Evolutionary conservation across 2,329 filamentous ascomycete species (phyloP).

Genomic region (Paraphaeosphaeria sporulosa): DNA sequence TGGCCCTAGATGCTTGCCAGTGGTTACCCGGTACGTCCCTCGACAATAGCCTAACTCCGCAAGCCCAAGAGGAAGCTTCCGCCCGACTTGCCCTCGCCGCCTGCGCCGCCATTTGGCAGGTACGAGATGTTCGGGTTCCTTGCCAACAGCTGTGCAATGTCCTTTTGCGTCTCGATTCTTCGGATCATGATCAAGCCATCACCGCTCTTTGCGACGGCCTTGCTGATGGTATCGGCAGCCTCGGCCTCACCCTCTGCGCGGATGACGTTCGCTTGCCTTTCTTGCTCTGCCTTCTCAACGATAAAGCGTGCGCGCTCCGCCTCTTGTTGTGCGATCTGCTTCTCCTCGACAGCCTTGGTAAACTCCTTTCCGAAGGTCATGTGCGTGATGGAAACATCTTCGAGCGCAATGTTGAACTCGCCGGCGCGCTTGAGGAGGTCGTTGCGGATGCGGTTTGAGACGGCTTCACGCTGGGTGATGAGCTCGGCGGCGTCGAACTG

Average conservation of each 20-base stretch:
- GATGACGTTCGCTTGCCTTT: slow-evolving; percentile 98
- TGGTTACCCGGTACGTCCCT: slow-evolving; percentile 6
- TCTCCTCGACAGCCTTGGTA: slow-evolving; percentile 98
- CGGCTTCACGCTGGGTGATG: slow-evolving; percentile 97
- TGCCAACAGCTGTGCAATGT: slow-evolving; percentile 90
- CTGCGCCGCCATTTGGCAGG: slow-evolving; percentile 73
- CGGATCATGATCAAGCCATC: slow-evolving; percentile 95
- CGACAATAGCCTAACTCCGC: slow-evolving; percentile 52
- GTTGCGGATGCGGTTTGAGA: slow-evolving; percentile 89
- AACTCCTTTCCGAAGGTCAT: slow-evolving; percentile 99
- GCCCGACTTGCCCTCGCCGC: slow-evolving; percentile 64
- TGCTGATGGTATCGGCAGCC: slow-evolving; percentile 93
- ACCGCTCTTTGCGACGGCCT: slow-evolving; percentile 89
- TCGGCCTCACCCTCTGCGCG: slow-evolving; percentile 97
- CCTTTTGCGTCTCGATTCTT: slow-evolving; percentile 94
- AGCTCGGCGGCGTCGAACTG: slow-evolving; percentile 67
- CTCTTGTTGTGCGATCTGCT: slow-evolving; percentile 99
- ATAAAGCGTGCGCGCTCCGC: slow-evolving; percentile 97
- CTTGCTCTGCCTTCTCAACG: slow-evolving; percentile 98
- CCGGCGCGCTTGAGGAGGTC: slow-evolving; percentile 91
- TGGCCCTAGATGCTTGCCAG: slow-evolving; percentile 32
- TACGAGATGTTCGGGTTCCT: slow-evolving; percentile 96
- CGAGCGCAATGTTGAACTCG: slow-evolving; percentile 98
- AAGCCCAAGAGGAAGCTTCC: slow-evolving; percentile 73
- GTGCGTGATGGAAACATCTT: slow-evolving; percentile 99